A percentile compares a stretch with the other conserved stretches of the same genome.
phyloP scores from a whole-genome alignment of 75 land plant genomes.

The Adiantum capillusveneris region DNA sequence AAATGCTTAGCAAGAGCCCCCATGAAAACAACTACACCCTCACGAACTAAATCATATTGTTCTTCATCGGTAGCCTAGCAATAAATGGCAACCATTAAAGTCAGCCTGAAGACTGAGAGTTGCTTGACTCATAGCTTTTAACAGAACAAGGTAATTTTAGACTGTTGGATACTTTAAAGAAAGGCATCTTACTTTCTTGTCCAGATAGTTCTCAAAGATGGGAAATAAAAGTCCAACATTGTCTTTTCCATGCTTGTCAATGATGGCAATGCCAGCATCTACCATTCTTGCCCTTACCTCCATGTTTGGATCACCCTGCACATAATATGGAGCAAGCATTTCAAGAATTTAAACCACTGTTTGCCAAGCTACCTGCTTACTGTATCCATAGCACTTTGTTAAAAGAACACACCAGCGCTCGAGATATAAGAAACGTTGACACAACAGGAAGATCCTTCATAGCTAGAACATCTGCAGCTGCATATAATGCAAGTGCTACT shows the following conservation, averaged over 20 bases:
- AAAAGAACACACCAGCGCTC: slow-evolving; percentile 63
- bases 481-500: slow-evolving; percentile 70
- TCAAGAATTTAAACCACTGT: too few species aligned
- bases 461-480: slow-evolving; percentile 88
- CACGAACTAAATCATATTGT: slow-evolving; percentile 91
- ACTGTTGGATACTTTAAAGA: too few species aligned
- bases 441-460: slow-evolving; percentile 87
- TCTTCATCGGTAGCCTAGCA: slow-evolving; percentile 90
- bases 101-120: too few species aligned
- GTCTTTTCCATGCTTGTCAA: slow-evolving; percentile 89
- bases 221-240: slow-evolving; percentile 78
- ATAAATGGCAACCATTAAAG: slow-evolving; percentile 2
- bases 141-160: too few species aligned
- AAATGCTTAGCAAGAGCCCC: slow-evolving; percentile 96
- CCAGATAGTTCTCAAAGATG: slow-evolving; percentile 93
- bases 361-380: too few species aligned
- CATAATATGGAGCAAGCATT: not conserved
- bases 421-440: slow-evolving; percentile 87
- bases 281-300: slow-evolving; percentile 93
- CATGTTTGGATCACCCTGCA: slow-evolving; percentile 83
- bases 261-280: slow-evolving; percentile 86
- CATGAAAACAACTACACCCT: slow-evolving; percentile 95
- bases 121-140: too few species aligned
- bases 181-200: slow-evolving; percentile 85
- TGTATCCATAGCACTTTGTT: not conserved